Base-by-base conservation (phyloP, 257 asterid genomes). In the Gentiana macrophylla region DNA sequence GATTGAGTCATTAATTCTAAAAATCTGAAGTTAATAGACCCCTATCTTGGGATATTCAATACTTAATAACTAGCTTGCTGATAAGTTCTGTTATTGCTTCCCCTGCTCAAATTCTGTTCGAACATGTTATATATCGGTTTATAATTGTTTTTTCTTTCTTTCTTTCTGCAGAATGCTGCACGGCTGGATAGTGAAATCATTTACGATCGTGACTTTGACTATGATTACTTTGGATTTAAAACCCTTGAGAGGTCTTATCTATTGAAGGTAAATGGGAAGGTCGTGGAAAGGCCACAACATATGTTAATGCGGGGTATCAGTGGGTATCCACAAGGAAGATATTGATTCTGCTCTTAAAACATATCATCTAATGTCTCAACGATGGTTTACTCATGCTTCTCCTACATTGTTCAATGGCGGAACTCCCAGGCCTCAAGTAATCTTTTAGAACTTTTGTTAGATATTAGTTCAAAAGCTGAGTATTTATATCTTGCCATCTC, bases 371-470 rank as follows among this genome's bases (percentile, higher is more conserved):
- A 76, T 90, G 81, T 90, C 98, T 32, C 97, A 90, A 56, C 58
- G 94, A 43, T 90, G 97, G 96, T 90, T 90, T 76, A 84, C 97
- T 53, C 98, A 92, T 72, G 98, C 98, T 34, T 85, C 97, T 55
- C 98, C 98, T 2, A 92, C 98, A 35, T 90, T 92, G 62, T 92
- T 92, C 50, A 87, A 92, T 71, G 93, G 97, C 6, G 98, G 97
- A 72, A 92, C 97, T 56, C 98, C 98, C 53, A 83, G 89, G 54
- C 99, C 99, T 48, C 99, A 92, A 64, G 98, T 88, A 73, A 1
- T 32, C 33, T 55, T 61, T 65, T 4, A 15, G 24, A 24, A 12
- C 53, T 50, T 32, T 11, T 24, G 38, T 41, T 32, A 5, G 12
- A 12, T 32, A 32, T 34, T 24, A 45, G 2, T 15, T n/a, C 24